Evolutionary conservation across 805 yeast species (phyloP).

Genomic region (Candida pseudoglaebosa): DNA sequence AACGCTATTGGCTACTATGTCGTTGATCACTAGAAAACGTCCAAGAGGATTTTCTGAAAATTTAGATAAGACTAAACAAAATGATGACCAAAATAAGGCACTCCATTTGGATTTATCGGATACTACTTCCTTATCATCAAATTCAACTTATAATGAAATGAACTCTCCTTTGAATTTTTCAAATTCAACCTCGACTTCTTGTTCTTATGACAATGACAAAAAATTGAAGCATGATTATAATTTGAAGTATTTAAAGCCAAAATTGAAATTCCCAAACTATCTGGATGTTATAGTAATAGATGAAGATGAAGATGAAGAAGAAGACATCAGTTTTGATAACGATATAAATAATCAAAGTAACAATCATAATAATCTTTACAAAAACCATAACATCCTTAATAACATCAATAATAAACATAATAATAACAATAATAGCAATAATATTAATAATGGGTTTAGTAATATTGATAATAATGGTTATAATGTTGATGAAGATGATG

Average conservation of each 20-base stretch:
- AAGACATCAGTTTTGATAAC: constrained; percentile 10
- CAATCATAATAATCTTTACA: no score
- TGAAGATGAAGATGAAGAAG: constrained; percentile 12
- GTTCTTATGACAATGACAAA: constrained; percentile 1
- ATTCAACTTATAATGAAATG: not conserved
- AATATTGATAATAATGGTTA: constrained; percentile 15
- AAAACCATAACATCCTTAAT: not conserved
- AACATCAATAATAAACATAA: no score
- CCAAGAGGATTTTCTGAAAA: constrained; percentile 44
- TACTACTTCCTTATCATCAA: constrained; percentile 4
- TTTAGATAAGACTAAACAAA: constrained; percentile 16
- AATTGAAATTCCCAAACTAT: constrained; percentile 2
- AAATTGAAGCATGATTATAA: not conserved
- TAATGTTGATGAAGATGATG: constrained; percentile 29
- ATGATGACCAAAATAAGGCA: not conserved
- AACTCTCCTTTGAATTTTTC: constrained; percentile 9
- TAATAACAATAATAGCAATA: no score
- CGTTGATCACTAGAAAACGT: constrained; percentile 39
- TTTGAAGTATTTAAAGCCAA: constrained; percentile 1
- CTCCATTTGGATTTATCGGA: constrained; percentile 3
- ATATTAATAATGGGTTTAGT: constrained; percentile 7
- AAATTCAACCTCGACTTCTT: not conserved
- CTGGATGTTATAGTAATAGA: constrained; percentile 7
- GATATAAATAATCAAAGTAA: no score
- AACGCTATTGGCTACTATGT: constrained; percentile 22